phyloP scores from a whole-genome alignment of 495 filamentous ascomycete species.

The Friedmanniomyces simplex region DNA sequence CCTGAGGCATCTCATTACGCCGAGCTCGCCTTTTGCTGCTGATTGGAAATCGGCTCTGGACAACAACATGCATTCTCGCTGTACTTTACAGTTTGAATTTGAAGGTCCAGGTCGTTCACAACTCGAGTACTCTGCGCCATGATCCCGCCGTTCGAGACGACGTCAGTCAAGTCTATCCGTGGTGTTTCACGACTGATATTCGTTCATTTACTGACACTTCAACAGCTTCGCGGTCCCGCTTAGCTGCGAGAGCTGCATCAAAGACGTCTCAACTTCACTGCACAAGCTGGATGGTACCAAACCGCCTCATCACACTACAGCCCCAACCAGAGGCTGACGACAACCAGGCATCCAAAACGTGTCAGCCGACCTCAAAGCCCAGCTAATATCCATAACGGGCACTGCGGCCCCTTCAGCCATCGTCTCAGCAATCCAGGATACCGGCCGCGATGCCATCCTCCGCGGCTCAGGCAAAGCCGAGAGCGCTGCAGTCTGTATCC shows the following conservation, averaged over 20 bases:
- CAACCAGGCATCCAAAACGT: slow-evolving; percentile 52
- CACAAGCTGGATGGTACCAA: slow-evolving; percentile 55
- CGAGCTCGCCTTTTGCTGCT: neutral
- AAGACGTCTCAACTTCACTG: slow-evolving; percentile 67
- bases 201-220: neutral
- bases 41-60: too few species aligned
- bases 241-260: slow-evolving; percentile 77
- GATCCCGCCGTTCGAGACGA: slow-evolving; percentile 64
- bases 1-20: neutral
- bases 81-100: too few species aligned
- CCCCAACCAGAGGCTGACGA: neutral
- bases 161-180: slow-evolving; percentile 23
- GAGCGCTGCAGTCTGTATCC: slow-evolving; percentile 93
- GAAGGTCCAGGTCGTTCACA: too few species aligned
- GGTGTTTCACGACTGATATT: neutral
- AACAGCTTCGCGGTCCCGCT: slow-evolving; percentile 74
- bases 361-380: slow-evolving; percentile 52
- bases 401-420: slow-evolving; percentile 80
- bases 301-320: neutral
- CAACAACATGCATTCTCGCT: too few species aligned
- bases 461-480: slow-evolving; percentile 78
- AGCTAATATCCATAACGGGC: slow-evolving; percentile 59
- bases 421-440: slow-evolving; percentile 75
- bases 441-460: slow-evolving; percentile 87
- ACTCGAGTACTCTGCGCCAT: slow-evolving; percentile 22